Base-by-base conservation (phyloP, 768 basidiomycete species). In the Dioszegia crocea region DNA sequence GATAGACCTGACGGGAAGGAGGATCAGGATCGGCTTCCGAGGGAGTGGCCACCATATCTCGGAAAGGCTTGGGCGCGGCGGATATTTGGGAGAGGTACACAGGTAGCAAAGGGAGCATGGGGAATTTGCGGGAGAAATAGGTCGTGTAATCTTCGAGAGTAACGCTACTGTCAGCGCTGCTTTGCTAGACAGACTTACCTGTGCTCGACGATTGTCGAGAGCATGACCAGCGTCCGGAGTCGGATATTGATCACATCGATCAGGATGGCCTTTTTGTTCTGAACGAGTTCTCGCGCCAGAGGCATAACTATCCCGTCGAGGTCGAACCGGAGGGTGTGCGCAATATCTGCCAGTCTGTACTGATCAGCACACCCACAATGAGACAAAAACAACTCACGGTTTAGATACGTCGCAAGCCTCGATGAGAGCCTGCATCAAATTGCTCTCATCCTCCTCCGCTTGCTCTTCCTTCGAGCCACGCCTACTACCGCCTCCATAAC, bases 261-360 rank as follows among this genome's bases (percentile, higher is more conserved):
- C 26, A 98, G 80, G 66, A 90, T 90, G 4, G 91, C 94, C 68
- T 89, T 83, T 53, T 89, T 83, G 77, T 92, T 91, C 59, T 89
- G 86, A 29, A 97, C 88, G 29, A 99, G 81, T 84, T 91, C 91
- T 17, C 90, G 84, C 9, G 94, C 93, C n/a, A 88, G 84, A 0
- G 91, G 89, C 69, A 88, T 89, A 0, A 94, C 82, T 66, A 94
- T 89, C 0, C 61, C 66, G n/a, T 76, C 70, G 17, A 78, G 64
- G 47, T 76, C 72, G 44, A 67, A 71, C 0, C 69, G 66, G 0
- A 76, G 62, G 3, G 64, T 29, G 52, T 70, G 68, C 14, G 76
- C 76, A 16, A 78, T 71, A 14, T 76, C 75, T 19, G 59, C 64
- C 30, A 78, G 55, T 6, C 77, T 78, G 57, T 6, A 4, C 21